Evolutionary conservation across 371 early-diverging fungal species (phyloP), one percentile per base, ranked within the genome.

Genomic region (Nosema bombycis): DNA sequence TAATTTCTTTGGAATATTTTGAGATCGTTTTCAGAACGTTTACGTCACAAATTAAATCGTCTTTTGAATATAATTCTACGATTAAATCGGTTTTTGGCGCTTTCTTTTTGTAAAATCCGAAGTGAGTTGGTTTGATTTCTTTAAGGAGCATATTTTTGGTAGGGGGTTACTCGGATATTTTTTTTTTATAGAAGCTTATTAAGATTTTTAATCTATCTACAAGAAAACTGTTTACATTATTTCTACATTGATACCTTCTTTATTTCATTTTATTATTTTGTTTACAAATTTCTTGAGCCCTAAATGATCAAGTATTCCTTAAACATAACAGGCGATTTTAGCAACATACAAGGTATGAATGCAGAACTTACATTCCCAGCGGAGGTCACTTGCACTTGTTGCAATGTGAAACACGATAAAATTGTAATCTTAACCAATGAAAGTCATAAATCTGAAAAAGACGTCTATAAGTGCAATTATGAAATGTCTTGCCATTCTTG

Each of bases 371-470:
- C 74, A 29, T 73, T 57, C 46, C 71, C 75, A 29, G 33, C 72
- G 23, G 61, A 23, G 18, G 29, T 79, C 23, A 60, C 32, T 46
- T 79, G 79, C 58, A 46, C 74, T 33, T 30, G 30, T 33, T 79
- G 79, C 46, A 36, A 54, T 30, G 14, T 21, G 12, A 32, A 2
- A n/a, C 79, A 79, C 63, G 54, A 64, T 18, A 79, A 79, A 24
- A 36, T 28, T 3, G 79, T 79, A 21, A 70, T 79, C 18, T n/a
- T 79, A 24, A 69, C 71, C n/a, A 34, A 62, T 21, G 79, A 79
- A 2, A 73, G 74, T 61, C 10, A 3, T 0, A 46, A 32, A 14
- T 29, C 37, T 1, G 56, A 54, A 32, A 56, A 73, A 12, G 24
- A 30, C 10, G 28, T 33, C 14, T 74, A 79, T 18, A 73, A 79